These are phyloP conservation scores for Mycena capillaripes DNA, from an alignment of 768 basidiomycete species.

Conservation along the genomic window DNA sequence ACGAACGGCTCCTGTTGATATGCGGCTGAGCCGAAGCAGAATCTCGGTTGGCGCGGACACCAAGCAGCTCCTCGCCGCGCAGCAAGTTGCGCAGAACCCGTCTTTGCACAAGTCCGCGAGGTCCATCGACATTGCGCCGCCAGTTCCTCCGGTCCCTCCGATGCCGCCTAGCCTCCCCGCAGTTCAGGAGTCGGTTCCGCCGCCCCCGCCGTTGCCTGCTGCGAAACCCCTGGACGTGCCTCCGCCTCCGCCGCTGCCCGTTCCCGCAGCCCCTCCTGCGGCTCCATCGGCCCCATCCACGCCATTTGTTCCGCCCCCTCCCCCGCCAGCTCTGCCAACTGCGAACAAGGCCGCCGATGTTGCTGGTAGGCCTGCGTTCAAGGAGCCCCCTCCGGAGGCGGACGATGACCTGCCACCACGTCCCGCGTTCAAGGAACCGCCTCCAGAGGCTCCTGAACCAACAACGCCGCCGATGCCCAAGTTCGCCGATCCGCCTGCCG, in stretches of 20 bases:
- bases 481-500: conserved; percentile 55
- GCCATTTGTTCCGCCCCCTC: conserved; percentile 42
- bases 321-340: conserved; percentile 44
- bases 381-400: conserved; percentile 73
- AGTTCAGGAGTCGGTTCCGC: conserved; percentile 29
- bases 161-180: conserved; percentile 41
- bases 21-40: conserved; percentile 85
- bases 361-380: conserved; percentile 59
- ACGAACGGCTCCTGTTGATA: conserved; percentile 89
- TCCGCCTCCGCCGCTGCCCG: conserved; percentile 36
- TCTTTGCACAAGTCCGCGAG: conserved; percentile 52
- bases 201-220: conserved; percentile 39
- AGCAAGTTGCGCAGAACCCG: conserved; percentile 72
- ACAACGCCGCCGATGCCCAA: conserved; percentile 53
- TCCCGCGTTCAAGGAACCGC: conserved; percentile 57
- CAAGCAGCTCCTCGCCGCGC: conserved; percentile 78
- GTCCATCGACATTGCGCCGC: conserved; percentile 50
- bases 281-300: conserved; percentile 35
- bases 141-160: conserved; percentile 36
- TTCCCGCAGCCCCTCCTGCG: conserved; percentile 24
- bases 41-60: conserved; percentile 81
- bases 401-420: conserved; percentile 60
- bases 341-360: conserved; percentile 12
- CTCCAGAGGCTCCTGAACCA: conserved; percentile 48
- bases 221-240: conserved; percentile 34